Evolutionary conservation across 768 basidiomycete species (phyloP), one percentile per base, ranked within the genome.

Genomic region (Tricholoma matsutake): DNA sequence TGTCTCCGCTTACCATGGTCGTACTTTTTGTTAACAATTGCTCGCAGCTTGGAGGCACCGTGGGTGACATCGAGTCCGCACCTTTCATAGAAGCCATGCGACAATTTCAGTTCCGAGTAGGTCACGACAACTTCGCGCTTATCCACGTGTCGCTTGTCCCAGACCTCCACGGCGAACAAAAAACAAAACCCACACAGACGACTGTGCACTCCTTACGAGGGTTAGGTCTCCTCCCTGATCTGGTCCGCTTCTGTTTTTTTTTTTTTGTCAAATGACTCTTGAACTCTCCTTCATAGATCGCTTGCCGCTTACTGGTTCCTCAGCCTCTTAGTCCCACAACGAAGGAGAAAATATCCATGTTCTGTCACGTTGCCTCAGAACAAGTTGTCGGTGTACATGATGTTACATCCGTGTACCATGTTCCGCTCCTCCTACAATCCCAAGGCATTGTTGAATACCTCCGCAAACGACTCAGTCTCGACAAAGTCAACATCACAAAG

Each of bases 101-200:
- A n/a, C 96, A 99, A 73, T 99, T 99, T 82, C 96, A 99, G 71
- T 98, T 98, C 81, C 89, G 96, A 59, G 96, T 98, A 20, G 96
- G 96, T 16, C 85, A 91, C 71, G 92, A 94, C 61, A 98, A 98
- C 76, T 98, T 98, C 72, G 96, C 96, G 0, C 86, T 98, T 58
- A 88, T 98, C 61, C 96, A 98, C 66, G 96, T 99, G 53, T 96
- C 94, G 6, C 87, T 99, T 31, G 94, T 99, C n/a, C 96, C 96
- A 16, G 94, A 97, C 69, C 93, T 99, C 82, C 94, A 97, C 57
- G 96, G 96, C 59, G 96, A 99, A 73, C 96, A 98, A 71, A 99
- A 99, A 77, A 99, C 96, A 7, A 99, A 99, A 72, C 96, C 96
- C 1, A 99, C 96, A 0, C 96, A 99, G 73, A 96, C 96, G 14